Percentiles rank a stretch among this genome's conserved stretches.
Evolutionary conservation across 352 stramenopile genomes (phyloP).

Genomic region (Blastocystis sp.): DNA sequence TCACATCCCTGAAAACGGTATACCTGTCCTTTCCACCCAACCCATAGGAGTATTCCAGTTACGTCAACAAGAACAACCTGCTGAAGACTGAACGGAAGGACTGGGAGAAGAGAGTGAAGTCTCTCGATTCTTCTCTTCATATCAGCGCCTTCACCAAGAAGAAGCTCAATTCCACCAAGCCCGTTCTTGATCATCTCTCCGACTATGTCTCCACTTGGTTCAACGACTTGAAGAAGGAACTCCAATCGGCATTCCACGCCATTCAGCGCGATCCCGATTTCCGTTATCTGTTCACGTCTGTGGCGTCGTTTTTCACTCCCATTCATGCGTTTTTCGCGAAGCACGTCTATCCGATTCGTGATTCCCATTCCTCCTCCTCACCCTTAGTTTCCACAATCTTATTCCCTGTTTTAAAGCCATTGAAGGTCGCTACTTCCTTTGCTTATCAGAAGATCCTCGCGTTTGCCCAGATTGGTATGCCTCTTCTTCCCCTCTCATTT

Average conservation of each 20-base stretch:
- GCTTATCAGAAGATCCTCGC: no score
- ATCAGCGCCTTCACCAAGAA: not conserved
- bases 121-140: not conserved
- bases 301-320: not conserved
- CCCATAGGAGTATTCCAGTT: not conserved
- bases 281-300: not conserved
- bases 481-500: no score
- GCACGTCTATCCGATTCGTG: not conserved
- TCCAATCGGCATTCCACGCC: not conserved
- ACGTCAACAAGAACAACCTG: not conserved
- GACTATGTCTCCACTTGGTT: not conserved
- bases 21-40: no score
- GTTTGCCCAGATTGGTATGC: no score
- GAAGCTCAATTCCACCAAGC: not conserved
- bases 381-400: no score
- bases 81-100: not conserved
- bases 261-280: not conserved
- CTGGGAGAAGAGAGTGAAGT: not conserved
- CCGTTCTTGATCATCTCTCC: not conserved
- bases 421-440: no score
- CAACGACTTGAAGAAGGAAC: not conserved
- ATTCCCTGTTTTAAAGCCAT: no score
- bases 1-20: conserved; percentile 1
- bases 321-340: not conserved
- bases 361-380: not conserved